Percentiles rank a stretch among this genome's conserved stretches.
Evolutionary conservation across 306 rosid species (phyloP).

Genomic region (Aeschynomene evenia): DNA sequence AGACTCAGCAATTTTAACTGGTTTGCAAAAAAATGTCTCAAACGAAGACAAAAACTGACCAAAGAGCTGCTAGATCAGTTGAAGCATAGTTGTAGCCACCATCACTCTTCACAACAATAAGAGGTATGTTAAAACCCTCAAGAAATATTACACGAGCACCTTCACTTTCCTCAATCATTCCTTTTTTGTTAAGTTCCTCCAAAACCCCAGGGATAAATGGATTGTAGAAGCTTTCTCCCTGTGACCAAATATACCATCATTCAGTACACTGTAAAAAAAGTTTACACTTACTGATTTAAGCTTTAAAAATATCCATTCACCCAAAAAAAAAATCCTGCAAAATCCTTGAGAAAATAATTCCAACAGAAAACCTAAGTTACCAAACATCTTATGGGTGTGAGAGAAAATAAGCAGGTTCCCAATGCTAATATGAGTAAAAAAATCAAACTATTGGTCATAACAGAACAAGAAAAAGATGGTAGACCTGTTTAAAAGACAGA

Average conservation of each 20-base stretch:
- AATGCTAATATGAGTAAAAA: constrained; percentile 1
- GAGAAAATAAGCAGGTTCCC: constrained; percentile 1
- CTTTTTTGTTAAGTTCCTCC: constrained; percentile 59
- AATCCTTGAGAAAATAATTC: not conserved
- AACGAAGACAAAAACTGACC: constrained; percentile 47
- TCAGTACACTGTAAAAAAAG: not conserved
- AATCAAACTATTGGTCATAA: constrained; percentile 11
- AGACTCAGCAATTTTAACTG: not conserved
- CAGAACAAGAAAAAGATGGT: not conserved
- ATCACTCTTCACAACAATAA: constrained; percentile 94
- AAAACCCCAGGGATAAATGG: constrained; percentile 77
- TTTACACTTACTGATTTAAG: constrained; percentile 11
- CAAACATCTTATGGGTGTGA: not conserved
- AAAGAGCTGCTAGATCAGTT: constrained; percentile 86
- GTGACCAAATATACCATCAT: constrained; percentile 36
- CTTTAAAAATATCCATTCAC: no score
- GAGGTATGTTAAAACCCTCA: constrained; percentile 74
- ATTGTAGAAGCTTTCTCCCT: constrained; percentile 98
- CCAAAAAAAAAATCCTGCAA: not conserved
- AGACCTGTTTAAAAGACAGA: constrained; percentile 11
- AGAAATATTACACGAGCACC: constrained; percentile 88
- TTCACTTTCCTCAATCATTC: constrained; percentile 70
- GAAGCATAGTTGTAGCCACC: constrained; percentile 95
- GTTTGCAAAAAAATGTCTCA: not conserved
- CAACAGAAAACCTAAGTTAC: constrained; percentile 10